These are phyloP conservation scores for Pleurozium schreberi DNA, from an alignment of 225 moss, liverwort and hornwort species.

Conservation along the genomic window DNA sequence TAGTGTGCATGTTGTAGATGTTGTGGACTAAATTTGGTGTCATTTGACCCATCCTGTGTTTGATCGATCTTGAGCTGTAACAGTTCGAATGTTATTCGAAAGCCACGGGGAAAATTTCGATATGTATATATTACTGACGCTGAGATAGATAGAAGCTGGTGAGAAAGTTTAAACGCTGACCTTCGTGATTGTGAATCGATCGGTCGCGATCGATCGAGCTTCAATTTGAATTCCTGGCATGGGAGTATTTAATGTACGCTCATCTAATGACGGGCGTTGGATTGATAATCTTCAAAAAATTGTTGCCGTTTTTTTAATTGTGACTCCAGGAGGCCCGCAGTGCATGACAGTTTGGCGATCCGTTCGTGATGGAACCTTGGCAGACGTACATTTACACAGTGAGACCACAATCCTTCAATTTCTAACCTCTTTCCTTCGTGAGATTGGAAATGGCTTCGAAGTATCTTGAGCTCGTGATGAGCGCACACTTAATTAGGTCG, in stretches of 20 bases:
- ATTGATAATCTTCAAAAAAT: not conserved
- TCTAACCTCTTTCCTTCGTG: not conserved
- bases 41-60: no score
- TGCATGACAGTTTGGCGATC: not conserved
- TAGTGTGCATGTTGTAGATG: no score
- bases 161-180: not conserved
- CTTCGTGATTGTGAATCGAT: not conserved
- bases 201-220: not conserved
- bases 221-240: not conserved
- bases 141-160: no score
- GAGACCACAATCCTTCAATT: conserved; percentile 30
- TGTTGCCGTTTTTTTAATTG: not conserved
- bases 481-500: not conserved
- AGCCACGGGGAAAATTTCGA: no score
- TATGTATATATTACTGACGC: no score
- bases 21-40: no score
- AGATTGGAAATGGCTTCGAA: not conserved
- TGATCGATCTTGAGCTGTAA: no score
- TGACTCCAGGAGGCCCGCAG: not conserved
- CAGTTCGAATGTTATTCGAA: no score
- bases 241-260: not conserved
- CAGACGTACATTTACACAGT: not conserved
- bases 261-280: not conserved
- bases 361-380: not conserved
- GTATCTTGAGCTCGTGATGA: not conserved